These are phyloP conservation scores for Naganishia liquefaciens DNA, from an alignment of 1,284 basidiomycete species.

Conservation along the genomic window DNA sequence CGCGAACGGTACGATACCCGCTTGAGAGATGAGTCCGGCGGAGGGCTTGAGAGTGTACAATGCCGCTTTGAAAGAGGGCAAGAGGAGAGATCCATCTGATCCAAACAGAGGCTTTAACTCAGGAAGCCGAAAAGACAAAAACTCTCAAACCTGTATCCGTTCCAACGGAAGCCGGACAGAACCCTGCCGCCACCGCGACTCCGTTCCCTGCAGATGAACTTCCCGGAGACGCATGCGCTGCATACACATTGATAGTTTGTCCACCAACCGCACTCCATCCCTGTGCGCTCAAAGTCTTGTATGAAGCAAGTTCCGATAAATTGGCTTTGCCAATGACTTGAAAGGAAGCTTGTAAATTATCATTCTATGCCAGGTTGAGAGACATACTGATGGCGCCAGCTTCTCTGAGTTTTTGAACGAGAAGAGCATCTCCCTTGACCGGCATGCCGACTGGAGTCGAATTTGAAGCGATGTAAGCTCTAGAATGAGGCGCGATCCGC, in stretches of 20 bases:
- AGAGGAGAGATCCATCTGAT: slow-evolving; percentile 16
- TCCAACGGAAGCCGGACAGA: slow-evolving; percentile 20
- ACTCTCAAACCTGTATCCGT: slow-evolving; percentile 18
- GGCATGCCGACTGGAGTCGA: slow-evolving; percentile 30
- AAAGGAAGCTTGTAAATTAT: too few relatives aligned
- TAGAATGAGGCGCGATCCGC: background rate
- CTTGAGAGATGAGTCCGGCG: background rate
- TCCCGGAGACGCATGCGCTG: slow-evolving; percentile 31
- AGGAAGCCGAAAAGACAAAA: background rate
- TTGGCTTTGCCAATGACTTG: slow-evolving; percentile 27
- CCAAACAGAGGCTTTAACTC: background rate
- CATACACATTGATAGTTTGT: slow-evolving; percentile 35
- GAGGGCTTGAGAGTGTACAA: slow-evolving; percentile 25
- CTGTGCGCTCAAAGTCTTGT: slow-evolving; percentile 6
- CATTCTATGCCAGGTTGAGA: background rate
- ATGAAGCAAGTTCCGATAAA: slow-evolving; percentile 20
- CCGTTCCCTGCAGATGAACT: slow-evolving; percentile 31
- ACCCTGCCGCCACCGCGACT: slow-evolving; percentile 24
- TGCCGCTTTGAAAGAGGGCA: slow-evolving; percentile 13
- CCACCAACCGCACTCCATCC: slow-evolving; percentile 34
- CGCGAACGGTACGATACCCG: slow-evolving; percentile 23
- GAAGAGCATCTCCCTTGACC: slow-evolving; percentile 20
- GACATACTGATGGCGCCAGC: slow-evolving; percentile 38
- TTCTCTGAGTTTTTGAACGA: slow-evolving; percentile 8
- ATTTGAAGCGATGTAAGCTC: too few relatives aligned